These are phyloP conservation scores for Botryococcus braunii DNA, from an alignment of 163 green algal genomes.

Conservation along the genomic window DNA sequence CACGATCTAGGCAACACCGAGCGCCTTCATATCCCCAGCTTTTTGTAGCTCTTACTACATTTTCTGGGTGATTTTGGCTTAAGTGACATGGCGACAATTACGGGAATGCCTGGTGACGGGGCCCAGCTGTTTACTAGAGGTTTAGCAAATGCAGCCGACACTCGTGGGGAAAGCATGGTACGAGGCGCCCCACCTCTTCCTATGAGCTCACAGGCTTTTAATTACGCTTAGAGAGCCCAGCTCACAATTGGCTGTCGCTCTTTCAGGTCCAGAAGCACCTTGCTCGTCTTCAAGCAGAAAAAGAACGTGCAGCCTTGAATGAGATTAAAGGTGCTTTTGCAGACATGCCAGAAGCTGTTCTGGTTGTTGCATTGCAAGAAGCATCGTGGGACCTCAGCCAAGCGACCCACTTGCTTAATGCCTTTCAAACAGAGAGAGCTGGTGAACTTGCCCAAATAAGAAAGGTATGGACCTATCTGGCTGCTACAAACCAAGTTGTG, in stretches of 20 bases:
- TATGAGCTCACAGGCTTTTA: background rate
- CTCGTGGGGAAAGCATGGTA: constrained; percentile 7
- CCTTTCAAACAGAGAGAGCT: background rate
- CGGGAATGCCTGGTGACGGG: too few species aligned
- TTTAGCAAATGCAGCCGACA: background rate
- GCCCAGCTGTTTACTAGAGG: too few species aligned
- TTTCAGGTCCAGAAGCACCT: constrained; percentile 55
- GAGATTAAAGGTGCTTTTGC: constrained; percentile 16
- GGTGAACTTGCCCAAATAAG: constrained; percentile 8
- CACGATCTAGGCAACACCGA: too few species aligned
- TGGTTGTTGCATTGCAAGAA: constrained; percentile 51
- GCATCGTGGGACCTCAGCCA: constrained; percentile 52
- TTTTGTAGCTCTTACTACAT: too few species aligned
- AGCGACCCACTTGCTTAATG: constrained; percentile 22
- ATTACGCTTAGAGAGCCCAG: too few species aligned
- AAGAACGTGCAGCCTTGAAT: constrained; percentile 45
- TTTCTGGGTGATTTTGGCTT: too few species aligned
- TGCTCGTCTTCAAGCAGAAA: constrained; percentile 54
- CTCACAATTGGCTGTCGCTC: background rate
- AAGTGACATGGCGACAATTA: too few species aligned
- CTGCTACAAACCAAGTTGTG: background rate
- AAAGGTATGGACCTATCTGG: constrained; percentile 14
- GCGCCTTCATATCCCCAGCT: too few species aligned
- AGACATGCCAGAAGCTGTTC: constrained; percentile 11
- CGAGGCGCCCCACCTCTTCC: background rate